These are phyloP conservation scores for Xylaria multiplex DNA, from an alignment of 2,329 filamentous ascomycete genomes.

Conservation along the genomic window DNA sequence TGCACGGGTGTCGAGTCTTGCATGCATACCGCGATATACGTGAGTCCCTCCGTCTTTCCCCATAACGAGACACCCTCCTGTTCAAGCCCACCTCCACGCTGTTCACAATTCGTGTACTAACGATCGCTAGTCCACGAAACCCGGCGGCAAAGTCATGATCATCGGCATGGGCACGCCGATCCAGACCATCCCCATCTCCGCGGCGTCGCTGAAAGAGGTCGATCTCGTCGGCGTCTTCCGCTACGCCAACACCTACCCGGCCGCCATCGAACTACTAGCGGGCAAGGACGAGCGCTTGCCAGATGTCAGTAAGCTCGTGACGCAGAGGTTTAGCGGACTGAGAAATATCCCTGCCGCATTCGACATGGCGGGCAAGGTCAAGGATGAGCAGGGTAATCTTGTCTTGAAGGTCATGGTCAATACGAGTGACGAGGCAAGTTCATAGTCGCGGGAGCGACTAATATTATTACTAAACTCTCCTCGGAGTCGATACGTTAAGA, in stretches of 20 bases:
- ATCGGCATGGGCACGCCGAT: conserved; percentile 84
- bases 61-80: conserved; percentile 20
- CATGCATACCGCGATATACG: conserved; percentile 78
- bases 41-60: conserved; percentile 47
- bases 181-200: conserved; percentile 77
- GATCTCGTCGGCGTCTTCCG: conserved; percentile 83
- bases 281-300: conserved; percentile 64
- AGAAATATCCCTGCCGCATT: conserved; percentile 73
- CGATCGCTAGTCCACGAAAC: conserved; percentile 63
- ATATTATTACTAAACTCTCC: background rate
- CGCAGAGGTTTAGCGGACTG: conserved; percentile 74
- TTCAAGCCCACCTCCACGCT: no score
- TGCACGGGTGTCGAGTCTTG: conserved; percentile 83
- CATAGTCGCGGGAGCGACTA: conserved; percentile 14
- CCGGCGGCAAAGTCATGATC: conserved; percentile 78
- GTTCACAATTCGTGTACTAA: background rate
- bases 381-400: conserved; percentile 74
- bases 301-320: conserved; percentile 74
- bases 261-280: conserved; percentile 62
- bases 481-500: background rate
- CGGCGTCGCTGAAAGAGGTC: conserved; percentile 77
- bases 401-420: conserved; percentile 79
- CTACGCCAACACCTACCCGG: conserved; percentile 78
- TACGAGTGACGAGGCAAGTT: conserved; percentile 44
- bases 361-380: conserved; percentile 75